phyloP scores from a whole-genome alignment of 345 rosid genomes.

The Capsella bursapastoris region DNA sequence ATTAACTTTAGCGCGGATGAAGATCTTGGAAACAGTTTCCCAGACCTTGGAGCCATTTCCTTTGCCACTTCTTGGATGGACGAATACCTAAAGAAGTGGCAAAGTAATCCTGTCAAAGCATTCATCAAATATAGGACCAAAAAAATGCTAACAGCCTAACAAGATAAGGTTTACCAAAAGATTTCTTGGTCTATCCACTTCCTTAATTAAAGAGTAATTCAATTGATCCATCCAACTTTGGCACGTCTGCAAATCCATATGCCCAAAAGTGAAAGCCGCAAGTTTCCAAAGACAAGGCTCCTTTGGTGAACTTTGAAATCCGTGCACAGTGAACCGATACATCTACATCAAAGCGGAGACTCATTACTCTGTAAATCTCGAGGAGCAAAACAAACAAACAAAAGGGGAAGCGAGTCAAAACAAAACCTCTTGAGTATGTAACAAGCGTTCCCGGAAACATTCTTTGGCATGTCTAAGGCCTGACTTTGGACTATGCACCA shows the following conservation, averaged over 20 bases:
- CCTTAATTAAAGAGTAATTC: conserved; percentile 54
- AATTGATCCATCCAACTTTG: conserved; percentile 71
- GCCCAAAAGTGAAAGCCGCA: conserved; percentile 61
- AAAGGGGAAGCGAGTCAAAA: conserved; percentile 3
- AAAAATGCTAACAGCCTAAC: conserved; percentile 1
- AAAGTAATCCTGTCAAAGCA: conserved; percentile 31
- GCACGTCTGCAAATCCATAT: conserved; percentile 66
- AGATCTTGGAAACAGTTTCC: conserved; percentile 85
- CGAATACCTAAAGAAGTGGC: conserved; percentile 61
- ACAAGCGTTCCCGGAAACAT: conserved; percentile 47
- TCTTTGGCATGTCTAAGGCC: conserved; percentile 49
- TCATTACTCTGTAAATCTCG: not conserved
- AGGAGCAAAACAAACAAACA: not conserved
- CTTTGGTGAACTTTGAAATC: conserved; percentile 56
- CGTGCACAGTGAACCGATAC: conserved; percentile 64
- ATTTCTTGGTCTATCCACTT: conserved; percentile 74
- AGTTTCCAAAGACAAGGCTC: conserved; percentile 74
- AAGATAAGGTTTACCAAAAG: conserved; percentile 59
- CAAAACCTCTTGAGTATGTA: conserved; percentile 56
- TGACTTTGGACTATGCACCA: conserved; percentile 47
- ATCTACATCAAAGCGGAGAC: conserved; percentile 53
- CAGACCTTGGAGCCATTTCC: conserved; percentile 67
- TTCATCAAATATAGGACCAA: conserved; percentile 15
- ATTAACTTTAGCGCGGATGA: conserved; percentile 65
- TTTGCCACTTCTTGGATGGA: conserved; percentile 92